Evolutionary conservation across 768 basidiomycete genomes (phyloP), one percentile per base, ranked within the genome.

Genomic region (Lentinula sp.): DNA sequence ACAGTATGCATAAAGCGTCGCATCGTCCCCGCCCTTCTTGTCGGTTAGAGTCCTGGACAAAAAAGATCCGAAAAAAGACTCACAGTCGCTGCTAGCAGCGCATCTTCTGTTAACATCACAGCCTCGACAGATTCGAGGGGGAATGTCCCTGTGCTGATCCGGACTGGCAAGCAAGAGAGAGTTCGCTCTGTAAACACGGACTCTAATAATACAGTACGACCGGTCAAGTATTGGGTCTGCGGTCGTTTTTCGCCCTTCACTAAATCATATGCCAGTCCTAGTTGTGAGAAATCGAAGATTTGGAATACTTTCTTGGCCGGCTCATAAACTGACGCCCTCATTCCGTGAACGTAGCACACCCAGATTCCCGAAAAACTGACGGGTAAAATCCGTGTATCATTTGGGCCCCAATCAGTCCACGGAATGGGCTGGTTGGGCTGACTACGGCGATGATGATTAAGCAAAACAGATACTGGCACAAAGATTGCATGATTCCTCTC

Each of bases 301-400:
- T 66, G 61, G 9, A 70, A 74, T 4, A 34, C 39, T 0, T 65
- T 64, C 13, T 7, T 5, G 28, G 61, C 64, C 4, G 52, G 21
- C 6, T 63, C 65, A 66, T 72, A 71, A 35, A 63, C 63, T 32
- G 70, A 43, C 48, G 70, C 75, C 37, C 66, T 75, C 65, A 69
- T 70, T 2, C 75, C 75, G 28, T 75, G 71, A 15, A 71, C 62
- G 58, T 70, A 73, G 50, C 74, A 75, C 21, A 75, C 69, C 75
- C 75, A 76, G 13, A 54, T 64, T 5, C 71, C 70, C 18, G 70
- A 70, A 13, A 70, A 67, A 4, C 62, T 63, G 31, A 69, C 63
- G 40, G 39, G 61, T 28, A 74, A 21, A 66, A 75, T 70, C 45
- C 73, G 71, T 3, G 74, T 64, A 40, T 63, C 62, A 4, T 15